Percentiles rank a stretch among this genome's conserved stretches.
phyloP scores from a whole-genome alignment of 192 early-diverging fungal species.

The Entophlyctis luteolus region DNA sequence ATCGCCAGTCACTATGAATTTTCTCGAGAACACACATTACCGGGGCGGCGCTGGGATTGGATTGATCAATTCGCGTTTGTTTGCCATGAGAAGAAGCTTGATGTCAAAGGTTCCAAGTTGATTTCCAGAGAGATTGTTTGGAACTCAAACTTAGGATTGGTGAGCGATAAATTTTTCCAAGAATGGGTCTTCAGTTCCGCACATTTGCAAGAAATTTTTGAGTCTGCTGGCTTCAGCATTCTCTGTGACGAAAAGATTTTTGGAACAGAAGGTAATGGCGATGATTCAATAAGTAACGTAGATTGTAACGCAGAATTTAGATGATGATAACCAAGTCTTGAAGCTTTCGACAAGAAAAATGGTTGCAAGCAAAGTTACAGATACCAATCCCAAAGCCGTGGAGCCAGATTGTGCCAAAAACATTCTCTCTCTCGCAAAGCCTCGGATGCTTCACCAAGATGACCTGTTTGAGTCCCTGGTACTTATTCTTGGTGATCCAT shows the following conservation, averaged over 20 bases:
- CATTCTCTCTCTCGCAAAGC: no score
- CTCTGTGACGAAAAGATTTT: no score
- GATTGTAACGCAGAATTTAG: no score
- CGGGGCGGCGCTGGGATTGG: conserved; percentile 63
- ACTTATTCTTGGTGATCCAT: conserved; percentile 51
- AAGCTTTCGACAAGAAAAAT: no score
- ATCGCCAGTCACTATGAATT: conserved; percentile 60
- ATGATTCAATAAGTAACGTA: no score
- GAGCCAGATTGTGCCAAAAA: no score
- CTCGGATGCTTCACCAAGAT: neutral
- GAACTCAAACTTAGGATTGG: conserved; percentile 47
- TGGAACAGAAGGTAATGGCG: no score
- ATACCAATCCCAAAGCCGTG: no score
- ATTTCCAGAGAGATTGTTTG: conserved; percentile 57
- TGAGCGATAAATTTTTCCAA: conserved; percentile 65
- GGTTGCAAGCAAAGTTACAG: no score
- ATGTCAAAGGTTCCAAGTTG: conserved; percentile 48
- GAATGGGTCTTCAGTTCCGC: conserved; percentile 51
- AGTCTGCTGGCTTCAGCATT: conserved; percentile 35
- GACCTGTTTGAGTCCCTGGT: conserved; percentile 24
- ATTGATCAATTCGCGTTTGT: conserved; percentile 61
- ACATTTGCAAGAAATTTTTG: conserved; percentile 43
- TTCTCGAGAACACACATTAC: conserved; percentile 54
- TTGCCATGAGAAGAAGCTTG: conserved; percentile 58
- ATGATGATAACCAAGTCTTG: no score